Base-by-base conservation (phyloP, 2,329 filamentous ascomycete species). In the Xylariaceae sp. region DNA sequence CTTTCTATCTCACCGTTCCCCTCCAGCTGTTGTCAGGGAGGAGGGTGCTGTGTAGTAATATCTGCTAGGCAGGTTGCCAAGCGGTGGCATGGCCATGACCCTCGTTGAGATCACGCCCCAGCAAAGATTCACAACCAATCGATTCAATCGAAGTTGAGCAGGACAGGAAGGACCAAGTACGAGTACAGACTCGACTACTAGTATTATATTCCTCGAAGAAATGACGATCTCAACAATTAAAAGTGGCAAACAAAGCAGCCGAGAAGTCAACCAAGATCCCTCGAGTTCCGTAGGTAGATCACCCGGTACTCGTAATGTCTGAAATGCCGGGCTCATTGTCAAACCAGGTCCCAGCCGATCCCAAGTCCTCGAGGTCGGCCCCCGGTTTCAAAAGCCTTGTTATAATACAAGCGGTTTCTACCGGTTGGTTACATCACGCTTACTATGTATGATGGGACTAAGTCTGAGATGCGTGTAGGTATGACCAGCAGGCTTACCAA, bases 301-400 rank as follows among this genome's bases (percentile, higher is more conserved):
- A 62, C 50, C 58, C 53, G 61, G 58, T 18, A 18, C 17, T 18
- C 17, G 17, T 41, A 34, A 53, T 18, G 15, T 9, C 7, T 57
- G 47, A 51, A 51, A 57, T 61, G 53, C 61, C 58, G 51, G 58
- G 55, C 58, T 54, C 23, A 47, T 41, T 49, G 17, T 35, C 23
- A 54, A 50, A 50, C 55, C 58, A 59, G 56, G 37, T 48, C 50
- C 56, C 55, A 52, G 49, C 49, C 52, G 51, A 55, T 57, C 56
- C 23, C 49, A 58, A 51, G 57, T 58, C 48, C 61, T 61, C 52
- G 55, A 57, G 44, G 58, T 30, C 10, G 15, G 9, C 45, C 59
- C 45, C 59, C 53, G 55, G 61, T 59, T 59, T 61, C 57, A 59
- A 63, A 61, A 34, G 5, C 54, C 61, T 63, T 57, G 53, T 56